Evolutionary conservation across 1,284 basidiomycete genomes (phyloP), one percentile per base, ranked within the genome.

Genomic region (Cryptococcus wingfieldii): DNA sequence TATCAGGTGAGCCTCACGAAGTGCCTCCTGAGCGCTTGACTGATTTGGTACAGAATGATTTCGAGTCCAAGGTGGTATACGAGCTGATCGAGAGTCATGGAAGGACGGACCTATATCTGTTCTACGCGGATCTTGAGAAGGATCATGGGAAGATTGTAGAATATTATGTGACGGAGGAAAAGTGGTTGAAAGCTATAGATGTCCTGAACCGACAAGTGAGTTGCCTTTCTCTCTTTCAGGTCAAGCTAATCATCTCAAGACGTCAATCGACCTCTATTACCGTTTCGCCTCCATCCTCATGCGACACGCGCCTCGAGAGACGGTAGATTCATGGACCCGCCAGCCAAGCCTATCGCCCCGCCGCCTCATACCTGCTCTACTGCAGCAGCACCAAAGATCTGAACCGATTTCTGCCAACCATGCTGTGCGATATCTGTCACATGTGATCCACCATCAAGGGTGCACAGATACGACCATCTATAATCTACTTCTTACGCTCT

Each of bases 51-150:
- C 27, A 93, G 88, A 81, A 81, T 57, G 87, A 94, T 71, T 81
- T 99, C 41, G 90, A 98, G 65, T 83, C 83, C 6, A 82, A 83
- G 42, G 92, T 92, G 0, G 83, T 90, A 0, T 98, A 96, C 71
- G 91, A 96, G 59, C 83, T 98, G 19, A 92, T 98, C 56, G 86
- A 89, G 73, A 87, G 88, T 9, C 95, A 98, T 70, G 96, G 95
- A 0, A 83, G 94, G 41, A 89, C 85, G 13, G 92, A 97, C 68
- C 86, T 98, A 77, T 90, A 94, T 64, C 82, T 98, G 5, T 88
- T 90, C 72, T 98, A 86, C 70, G 95, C 96, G 4, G 84, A 83
- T 4, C 80, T 86, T 10, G 83, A 93, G 45, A 87, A 88, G 12
- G 94, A 98, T 72, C 82, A 83, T 67, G 85, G 85, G 57, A 84